Conservation (phyloP, 2,329 filamentous ascomycete species). For the Apiospora kogelbergensis region DNA sequence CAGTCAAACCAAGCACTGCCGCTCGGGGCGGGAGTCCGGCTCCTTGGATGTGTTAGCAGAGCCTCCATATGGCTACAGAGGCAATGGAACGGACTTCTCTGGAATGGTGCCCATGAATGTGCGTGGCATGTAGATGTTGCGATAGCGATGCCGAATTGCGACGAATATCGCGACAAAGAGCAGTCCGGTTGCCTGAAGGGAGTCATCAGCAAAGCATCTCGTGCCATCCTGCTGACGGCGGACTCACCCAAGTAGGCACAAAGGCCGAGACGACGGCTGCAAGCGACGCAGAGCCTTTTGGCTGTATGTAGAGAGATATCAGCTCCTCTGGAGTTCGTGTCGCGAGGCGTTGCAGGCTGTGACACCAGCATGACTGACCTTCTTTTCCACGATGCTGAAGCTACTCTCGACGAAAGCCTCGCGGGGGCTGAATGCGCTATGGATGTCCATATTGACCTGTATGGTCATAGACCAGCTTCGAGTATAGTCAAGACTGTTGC, state of each 20-base stretch:
- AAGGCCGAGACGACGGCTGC: slow-evolving; percentile 29
- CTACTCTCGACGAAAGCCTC: neutral
- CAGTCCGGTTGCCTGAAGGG: slow-evolving; percentile 23
- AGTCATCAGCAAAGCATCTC: slow-evolving; percentile 15
- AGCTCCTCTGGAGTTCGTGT: neutral
- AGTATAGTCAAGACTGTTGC: neutral
- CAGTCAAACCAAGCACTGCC: slow-evolving; percentile 24
- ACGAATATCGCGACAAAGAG: slow-evolving; percentile 27
- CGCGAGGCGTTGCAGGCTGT: too few species aligned
- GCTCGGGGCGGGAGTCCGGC: slow-evolving; percentile 26
- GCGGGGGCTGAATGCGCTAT: neutral
- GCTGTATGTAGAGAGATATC: slow-evolving; percentile 14
- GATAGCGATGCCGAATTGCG: slow-evolving; percentile 26
- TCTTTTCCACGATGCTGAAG: neutral
- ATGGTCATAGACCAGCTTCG: neutral
- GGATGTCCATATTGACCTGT: neutral
- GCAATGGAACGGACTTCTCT: slow-evolving; percentile 24
- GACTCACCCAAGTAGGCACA: slow-evolving; percentile 29
- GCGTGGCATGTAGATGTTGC: slow-evolving; percentile 28
- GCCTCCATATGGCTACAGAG: neutral
- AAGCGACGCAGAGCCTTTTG: slow-evolving; percentile 28
- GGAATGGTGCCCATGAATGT: slow-evolving; percentile 29
- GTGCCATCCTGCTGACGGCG: neutral
- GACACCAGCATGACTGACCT: neutral
- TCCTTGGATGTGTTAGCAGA: slow-evolving; percentile 17